A percentile compares a stretch with the other conserved stretches of the same genome.
These are phyloP conservation scores for Tilletia caries DNA, from an alignment of 1,284 basidiomycete genomes.

Conservation along the genomic window DNA sequence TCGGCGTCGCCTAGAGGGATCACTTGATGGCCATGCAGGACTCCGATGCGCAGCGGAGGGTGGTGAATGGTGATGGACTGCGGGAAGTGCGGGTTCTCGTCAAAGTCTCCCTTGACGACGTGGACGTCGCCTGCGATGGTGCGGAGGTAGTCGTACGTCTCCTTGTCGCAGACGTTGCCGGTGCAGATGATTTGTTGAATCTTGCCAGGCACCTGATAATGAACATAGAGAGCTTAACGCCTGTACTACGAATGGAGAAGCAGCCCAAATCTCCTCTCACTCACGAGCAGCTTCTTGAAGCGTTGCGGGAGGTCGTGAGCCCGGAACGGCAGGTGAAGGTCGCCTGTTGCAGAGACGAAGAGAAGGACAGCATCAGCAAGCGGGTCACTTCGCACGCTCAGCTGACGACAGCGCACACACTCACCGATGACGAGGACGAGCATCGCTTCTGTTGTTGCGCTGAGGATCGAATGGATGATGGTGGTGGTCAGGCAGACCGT, in stretches of 20 bases:
- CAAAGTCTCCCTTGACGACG: slow-evolving; percentile 89
- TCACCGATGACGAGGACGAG: slow-evolving; percentile 46
- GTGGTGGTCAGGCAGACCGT: not conserved
- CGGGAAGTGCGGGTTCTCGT: slow-evolving; percentile 79
- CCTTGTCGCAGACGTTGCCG: slow-evolving; percentile 93
- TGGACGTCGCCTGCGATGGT: slow-evolving; percentile 93
- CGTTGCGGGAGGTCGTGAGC: slow-evolving; percentile 86
- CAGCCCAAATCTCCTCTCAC: no score
- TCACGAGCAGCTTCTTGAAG: slow-evolving; percentile 89
- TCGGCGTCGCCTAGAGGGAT: slow-evolving; percentile 88
- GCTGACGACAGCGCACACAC: not conserved
- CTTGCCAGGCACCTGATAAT: slow-evolving; percentile 68
- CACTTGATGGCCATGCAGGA: slow-evolving; percentile 91
- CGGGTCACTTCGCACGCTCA: not conserved
- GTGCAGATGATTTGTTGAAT: slow-evolving; percentile 98
- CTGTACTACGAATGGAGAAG: not conserved
- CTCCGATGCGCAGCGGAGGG: slow-evolving; percentile 82
- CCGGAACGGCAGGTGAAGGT: slow-evolving; percentile 48
- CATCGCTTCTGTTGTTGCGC: slow-evolving; percentile 22
- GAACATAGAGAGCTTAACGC: not conserved
- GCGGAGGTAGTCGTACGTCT: slow-evolving; percentile 94
- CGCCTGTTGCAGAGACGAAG: slow-evolving; percentile 22
- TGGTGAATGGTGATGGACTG: slow-evolving; percentile 78
- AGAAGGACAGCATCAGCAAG: no score
- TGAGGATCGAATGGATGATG: not conserved